Base-by-base conservation (phyloP, 495 filamentous ascomycete genomes). In the Hyaloscypha variabilis region DNA sequence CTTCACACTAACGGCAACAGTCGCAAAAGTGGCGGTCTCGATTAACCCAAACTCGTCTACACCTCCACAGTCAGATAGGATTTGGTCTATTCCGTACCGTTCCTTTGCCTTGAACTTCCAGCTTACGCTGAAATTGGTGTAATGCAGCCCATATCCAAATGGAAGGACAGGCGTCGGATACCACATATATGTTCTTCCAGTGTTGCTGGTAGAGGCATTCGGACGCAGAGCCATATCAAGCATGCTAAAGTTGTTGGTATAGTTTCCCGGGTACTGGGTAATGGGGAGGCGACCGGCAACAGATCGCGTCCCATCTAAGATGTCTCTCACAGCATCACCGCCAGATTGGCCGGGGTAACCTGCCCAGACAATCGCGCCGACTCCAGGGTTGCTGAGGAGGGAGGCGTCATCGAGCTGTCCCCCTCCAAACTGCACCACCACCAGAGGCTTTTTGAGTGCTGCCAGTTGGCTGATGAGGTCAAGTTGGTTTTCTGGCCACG, bases 321-420 rank as follows among this genome's bases (percentile, higher is more conserved):
- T 69, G 11, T 83, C 77, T 0, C 81, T 76, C 6, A 89, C 69
- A 8, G 39, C 39, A 46, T 8, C 10, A 1, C 87, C 87, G 6
- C 79, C 81, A 73, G 97, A 89, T 72, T 97, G 89, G 17, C 94
- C 94, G 0, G 94, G 94, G 58, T 97, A 73, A 72, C 93, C 93
- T 66, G 94, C 94, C 88, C 92, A 97, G n/a, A 97, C 70, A 46
- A 97, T 96, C 30, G 82, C 83, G 6, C 78, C 83, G 17, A 89
- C 80, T 69, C 87, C 87, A 19, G 0, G 81, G 81, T 62, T 87
- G 90, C 67, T 92, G 55, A 83, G 73, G 67, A 84, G 58, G 8
- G 69, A 63, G 1, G 63, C 58, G 50, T 71, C 76, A 70, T 67
- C 77, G 67, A 50, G 70, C 67, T 72, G 69, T n/a, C n/a, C n/a